These are phyloP conservation scores for Gossypium lobatum DNA, from an alignment of 441 rosid species.

Conservation along the genomic window DNA sequence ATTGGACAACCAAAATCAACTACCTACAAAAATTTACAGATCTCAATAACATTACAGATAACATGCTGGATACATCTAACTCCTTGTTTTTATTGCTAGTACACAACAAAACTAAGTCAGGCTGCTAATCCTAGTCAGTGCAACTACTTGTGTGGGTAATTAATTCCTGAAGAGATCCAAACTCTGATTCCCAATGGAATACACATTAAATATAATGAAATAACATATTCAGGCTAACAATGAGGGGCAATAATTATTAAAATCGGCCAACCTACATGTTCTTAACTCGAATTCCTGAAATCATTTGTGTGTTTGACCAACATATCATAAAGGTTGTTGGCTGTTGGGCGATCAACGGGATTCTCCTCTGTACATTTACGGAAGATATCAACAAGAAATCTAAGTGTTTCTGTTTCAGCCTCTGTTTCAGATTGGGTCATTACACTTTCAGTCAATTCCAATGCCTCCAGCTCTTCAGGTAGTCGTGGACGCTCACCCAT, in stretches of 20 bases:
- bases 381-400: slow-evolving; percentile 63
- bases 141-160: slow-evolving; percentile 10
- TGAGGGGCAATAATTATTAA: slow-evolving; percentile 17
- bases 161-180: slow-evolving; percentile 1
- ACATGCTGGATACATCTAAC: neutral
- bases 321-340: slow-evolving; percentile 48
- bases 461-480: slow-evolving; percentile 48
- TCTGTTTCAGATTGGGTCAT: slow-evolving; percentile 27
- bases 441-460: slow-evolving; percentile 33
- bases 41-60: slow-evolving; percentile 8
- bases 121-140: slow-evolving; percentile 9
- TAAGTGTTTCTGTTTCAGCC: slow-evolving; percentile 42
- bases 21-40: slow-evolving; percentile 23
- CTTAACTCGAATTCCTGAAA: slow-evolving; percentile 20
- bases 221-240: slow-evolving; percentile 32
- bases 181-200: slow-evolving; percentile 16
- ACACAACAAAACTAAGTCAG: neutral
- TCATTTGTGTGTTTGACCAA: slow-evolving; percentile 31
- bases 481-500: slow-evolving; percentile 62
- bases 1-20: neutral
- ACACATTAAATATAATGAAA: neutral
- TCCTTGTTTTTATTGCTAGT: neutral
- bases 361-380: slow-evolving; percentile 56
- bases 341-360: slow-evolving; percentile 65
- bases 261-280: slow-evolving; percentile 8